Conservation (phyloP, 805 yeast genomes). For the Limtongozyma cylindracea region DNA sequence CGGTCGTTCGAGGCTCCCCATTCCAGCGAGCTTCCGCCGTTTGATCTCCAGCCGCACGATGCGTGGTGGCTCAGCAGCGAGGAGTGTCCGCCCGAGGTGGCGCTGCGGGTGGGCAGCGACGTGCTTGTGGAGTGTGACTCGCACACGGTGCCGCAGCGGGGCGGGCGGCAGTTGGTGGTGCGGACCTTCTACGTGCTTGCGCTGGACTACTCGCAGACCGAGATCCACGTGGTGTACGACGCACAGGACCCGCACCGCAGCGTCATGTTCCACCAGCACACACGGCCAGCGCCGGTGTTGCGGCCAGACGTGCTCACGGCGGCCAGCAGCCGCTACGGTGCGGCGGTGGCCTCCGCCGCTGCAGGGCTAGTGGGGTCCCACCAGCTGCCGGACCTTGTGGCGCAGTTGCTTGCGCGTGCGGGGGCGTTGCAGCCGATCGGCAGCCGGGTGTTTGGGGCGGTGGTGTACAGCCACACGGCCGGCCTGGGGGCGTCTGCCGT, state of each 20-base stretch:
- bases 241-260: conserved; percentile 24
- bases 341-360: no score
- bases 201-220: conserved; percentile 45
- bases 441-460: conserved; percentile 45
- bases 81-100: no score
- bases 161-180: conserved; percentile 18
- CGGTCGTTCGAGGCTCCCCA: no score
- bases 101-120: conserved; percentile 18
- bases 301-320: conserved; percentile 21
- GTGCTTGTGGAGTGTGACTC: conserved; percentile 44
- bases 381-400: no score
- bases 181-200: conserved; percentile 51
- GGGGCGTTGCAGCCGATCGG: conserved; percentile 15
- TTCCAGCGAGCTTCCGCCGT: no score
- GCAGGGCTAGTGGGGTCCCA: no score
- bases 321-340: no score
- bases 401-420: no score
- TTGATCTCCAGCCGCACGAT: no score
- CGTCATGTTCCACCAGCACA: conserved; percentile 8
- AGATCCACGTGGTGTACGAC: conserved; percentile 32
- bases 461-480: conserved; percentile 26
- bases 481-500: conserved; percentile 15
- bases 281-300: conserved; percentile 16
- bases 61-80: conserved; percentile 48
- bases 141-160: conserved; percentile 25